phyloP scores from a whole-genome alignment of 2,329 filamentous ascomycete genomes.

The Pestalotiopsis sp. region DNA sequence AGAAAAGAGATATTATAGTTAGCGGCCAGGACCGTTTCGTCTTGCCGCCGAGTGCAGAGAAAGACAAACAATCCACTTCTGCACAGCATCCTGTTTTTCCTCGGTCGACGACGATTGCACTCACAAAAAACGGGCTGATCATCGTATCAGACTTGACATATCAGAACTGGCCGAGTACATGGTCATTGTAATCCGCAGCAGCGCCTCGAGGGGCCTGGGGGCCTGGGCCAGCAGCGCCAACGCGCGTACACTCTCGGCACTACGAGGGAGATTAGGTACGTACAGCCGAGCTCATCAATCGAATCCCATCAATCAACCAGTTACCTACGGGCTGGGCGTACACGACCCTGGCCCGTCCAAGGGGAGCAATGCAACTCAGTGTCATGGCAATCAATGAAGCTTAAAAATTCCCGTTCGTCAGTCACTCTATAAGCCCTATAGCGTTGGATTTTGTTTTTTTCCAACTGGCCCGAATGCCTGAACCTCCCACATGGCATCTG shows the following conservation, averaged over 20 bases:
- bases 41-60: not conserved
- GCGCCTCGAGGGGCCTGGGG: not conserved
- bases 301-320: not conserved
- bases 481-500: too few species aligned
- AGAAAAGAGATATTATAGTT: not conserved
- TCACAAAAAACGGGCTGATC: not conserved
- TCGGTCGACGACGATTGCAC: too few species aligned
- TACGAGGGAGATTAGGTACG: not conserved
- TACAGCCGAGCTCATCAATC: not conserved
- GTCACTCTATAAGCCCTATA: not conserved
- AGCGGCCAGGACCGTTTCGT: not conserved
- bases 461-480: not conserved
- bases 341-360: not conserved
- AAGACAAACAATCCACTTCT: not conserved
- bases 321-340: not conserved
- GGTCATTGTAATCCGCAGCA: not conserved
- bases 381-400: not conserved
- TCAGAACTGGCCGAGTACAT: not conserved
- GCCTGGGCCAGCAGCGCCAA: not conserved
- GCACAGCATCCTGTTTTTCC: not conserved
- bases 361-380: not conserved
- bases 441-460: not conserved
- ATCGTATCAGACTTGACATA: not conserved
- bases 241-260: constrained; percentile 3
- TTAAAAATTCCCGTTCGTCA: not conserved